Conservation (phyloP, 2,329 filamentous ascomycete genomes). For the Myriosclerotinia duriaeana region DNA sequence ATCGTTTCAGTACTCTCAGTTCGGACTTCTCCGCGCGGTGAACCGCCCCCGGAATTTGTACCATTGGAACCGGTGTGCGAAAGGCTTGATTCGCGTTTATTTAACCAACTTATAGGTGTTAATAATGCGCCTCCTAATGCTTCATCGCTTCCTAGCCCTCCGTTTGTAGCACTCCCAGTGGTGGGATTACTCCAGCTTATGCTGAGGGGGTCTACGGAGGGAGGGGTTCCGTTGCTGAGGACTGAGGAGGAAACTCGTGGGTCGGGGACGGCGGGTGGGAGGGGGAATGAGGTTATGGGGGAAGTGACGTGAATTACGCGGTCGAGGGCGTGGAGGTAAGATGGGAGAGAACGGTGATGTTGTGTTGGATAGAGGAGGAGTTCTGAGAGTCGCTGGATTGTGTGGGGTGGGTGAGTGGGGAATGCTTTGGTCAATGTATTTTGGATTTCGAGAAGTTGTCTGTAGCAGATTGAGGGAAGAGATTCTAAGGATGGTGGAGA, state of each 20-base stretch:
- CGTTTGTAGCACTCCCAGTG: constrained; percentile 37
- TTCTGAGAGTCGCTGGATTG: constrained; percentile 87
- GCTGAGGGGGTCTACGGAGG: constrained; percentile 41
- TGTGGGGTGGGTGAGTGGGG: constrained; percentile 76
- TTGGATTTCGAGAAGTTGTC: constrained; percentile 56
- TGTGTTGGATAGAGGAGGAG: constrained; percentile 72
- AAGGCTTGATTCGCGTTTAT: constrained; percentile 40
- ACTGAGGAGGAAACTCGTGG: constrained; percentile 52
- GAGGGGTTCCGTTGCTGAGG: constrained; percentile 58
- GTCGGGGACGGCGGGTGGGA: constrained; percentile 66
- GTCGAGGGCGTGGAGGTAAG: constrained; percentile 88
- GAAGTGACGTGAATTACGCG: constrained; percentile 89
- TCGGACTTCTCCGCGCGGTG: constrained; percentile 53
- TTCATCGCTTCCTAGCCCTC: constrained; percentile 74
- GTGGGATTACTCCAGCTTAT: constrained; percentile 51
- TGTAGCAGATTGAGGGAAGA: constrained; percentile 12
- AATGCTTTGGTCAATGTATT: constrained; percentile 66
- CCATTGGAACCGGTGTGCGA: constrained; percentile 20
- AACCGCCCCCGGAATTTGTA: constrained; percentile 8
- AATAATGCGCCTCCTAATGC: constrained; percentile 84
- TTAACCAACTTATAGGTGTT: constrained; percentile 91
- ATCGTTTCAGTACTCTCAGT: constrained; percentile 79
- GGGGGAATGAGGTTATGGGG: constrained; percentile 74
- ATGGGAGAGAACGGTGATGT: constrained; percentile 78
- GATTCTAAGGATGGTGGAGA: constrained; percentile 1